A percentile compares a stretch with the other conserved stretches of the same genome.
Evolutionary conservation across 176 grass and related monocot species (phyloP).

Genomic region (Sorghum bicolor): Sorghum_bicolor_NCBIv3 NC_012875.2:58936001-58936500

Average conservation of each 20-base stretch:
- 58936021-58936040: too few relatives aligned
- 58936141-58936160: too few relatives aligned
- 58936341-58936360: not conserved
- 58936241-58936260: not conserved
- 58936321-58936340: not conserved
- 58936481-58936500: not conserved
- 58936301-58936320: not conserved
- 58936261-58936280: not conserved
- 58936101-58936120: too few relatives aligned
- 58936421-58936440: conserved; percentile 27
- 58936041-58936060: too few relatives aligned
- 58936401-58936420: conserved; percentile 6
- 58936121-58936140: too few relatives aligned
- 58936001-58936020: too few relatives aligned
- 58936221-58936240: too few relatives aligned
- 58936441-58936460: conserved; percentile 23
- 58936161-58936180: too few relatives aligned
- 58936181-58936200: too few relatives aligned
- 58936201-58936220: too few relatives aligned
- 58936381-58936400: conserved; percentile 19
- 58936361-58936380: not conserved
- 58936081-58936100: too few relatives aligned
- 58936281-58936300: not conserved
- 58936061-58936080: too few relatives aligned
- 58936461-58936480: conserved; percentile 1